phyloP scores from a whole-genome alignment of 257 asterid genomes.

The Solanum paucissectum region DNA sequence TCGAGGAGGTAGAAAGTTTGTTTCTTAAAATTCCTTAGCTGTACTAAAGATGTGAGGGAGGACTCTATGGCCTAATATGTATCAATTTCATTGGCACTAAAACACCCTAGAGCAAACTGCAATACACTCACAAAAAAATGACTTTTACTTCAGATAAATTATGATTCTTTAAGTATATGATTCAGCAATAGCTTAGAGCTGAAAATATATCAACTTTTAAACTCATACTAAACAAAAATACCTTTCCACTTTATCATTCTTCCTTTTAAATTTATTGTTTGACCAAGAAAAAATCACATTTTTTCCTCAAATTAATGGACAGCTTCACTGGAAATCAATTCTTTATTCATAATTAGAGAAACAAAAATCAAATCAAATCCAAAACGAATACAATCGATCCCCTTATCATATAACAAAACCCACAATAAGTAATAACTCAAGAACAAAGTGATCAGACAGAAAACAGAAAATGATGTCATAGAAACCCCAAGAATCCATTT shows the following conservation, averaged over 20 bases:
- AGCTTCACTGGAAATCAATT: background rate
- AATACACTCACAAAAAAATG: background rate
- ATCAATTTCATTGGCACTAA: background rate
- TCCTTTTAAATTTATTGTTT: background rate
- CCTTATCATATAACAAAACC: background rate
- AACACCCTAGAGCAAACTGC: background rate
- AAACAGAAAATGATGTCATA: background rate
- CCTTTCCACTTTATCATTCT: background rate
- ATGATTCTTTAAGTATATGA: background rate
- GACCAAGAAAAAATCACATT: too few species aligned
- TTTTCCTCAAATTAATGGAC: background rate
- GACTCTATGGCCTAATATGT: background rate
- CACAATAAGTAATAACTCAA: background rate
- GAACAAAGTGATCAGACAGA: background rate
- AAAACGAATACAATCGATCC: background rate
- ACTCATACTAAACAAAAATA: background rate
- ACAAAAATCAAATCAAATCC: background rate
- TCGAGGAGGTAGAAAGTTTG: background rate
- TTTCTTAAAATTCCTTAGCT: background rate
- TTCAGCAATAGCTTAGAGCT: background rate
- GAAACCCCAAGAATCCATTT: background rate
- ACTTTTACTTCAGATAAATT: background rate
- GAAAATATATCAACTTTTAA: background rate
- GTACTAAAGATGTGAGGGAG: background rate
- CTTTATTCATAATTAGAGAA: background rate